Evolutionary conservation across 2,329 filamentous ascomycete species (phyloP).

Genomic region (Talaromyces sp.): DNA sequence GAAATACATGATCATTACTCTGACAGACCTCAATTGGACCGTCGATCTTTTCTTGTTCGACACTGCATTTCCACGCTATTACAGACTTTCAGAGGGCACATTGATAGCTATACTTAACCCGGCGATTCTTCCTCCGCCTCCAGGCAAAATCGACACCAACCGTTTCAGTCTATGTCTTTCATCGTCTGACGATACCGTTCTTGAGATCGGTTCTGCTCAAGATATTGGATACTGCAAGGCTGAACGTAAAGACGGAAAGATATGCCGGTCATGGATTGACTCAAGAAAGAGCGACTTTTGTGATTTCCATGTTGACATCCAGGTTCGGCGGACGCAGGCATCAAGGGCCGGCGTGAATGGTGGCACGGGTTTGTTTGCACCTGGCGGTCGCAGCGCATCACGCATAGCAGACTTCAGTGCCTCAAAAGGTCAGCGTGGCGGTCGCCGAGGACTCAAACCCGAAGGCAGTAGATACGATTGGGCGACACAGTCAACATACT

Average conservation of each 20-base stretch:
- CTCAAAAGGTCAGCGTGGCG: conserved; percentile 23
- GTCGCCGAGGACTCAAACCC: conserved; percentile 30
- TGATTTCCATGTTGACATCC: conserved; percentile 84
- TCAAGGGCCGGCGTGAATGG: conserved; percentile 75
- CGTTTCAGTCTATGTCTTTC: conserved; percentile 81
- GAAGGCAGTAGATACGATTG: conserved; percentile 40
- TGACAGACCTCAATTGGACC: conserved; percentile 87
- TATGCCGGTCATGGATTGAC: conserved; percentile 83
- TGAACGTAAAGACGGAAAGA: conserved; percentile 75
- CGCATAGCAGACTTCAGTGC: conserved; percentile 42
- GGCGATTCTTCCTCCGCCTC: conserved; percentile 79
- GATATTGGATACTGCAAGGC: conserved; percentile 88
- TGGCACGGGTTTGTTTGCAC: conserved; percentile 53
- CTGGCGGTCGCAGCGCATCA: conserved; percentile 34
- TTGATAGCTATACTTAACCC: conserved; percentile 91
- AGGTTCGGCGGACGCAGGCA: conserved; percentile 66
- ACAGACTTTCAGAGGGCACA: conserved; percentile 89
- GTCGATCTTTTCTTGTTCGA: conserved; percentile 90
- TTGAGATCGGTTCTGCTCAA: conserved; percentile 80
- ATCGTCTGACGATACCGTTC: conserved; percentile 79
- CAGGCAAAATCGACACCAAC: conserved; percentile 69
- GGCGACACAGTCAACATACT: conserved; percentile 44
- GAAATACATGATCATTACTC: conserved; percentile 88
- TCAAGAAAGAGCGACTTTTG: conserved; percentile 83
- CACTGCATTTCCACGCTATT: conserved; percentile 84